phyloP scores from a whole-genome alignment of 805 yeast genomes.

The Candida vaughaniae region DNA sequence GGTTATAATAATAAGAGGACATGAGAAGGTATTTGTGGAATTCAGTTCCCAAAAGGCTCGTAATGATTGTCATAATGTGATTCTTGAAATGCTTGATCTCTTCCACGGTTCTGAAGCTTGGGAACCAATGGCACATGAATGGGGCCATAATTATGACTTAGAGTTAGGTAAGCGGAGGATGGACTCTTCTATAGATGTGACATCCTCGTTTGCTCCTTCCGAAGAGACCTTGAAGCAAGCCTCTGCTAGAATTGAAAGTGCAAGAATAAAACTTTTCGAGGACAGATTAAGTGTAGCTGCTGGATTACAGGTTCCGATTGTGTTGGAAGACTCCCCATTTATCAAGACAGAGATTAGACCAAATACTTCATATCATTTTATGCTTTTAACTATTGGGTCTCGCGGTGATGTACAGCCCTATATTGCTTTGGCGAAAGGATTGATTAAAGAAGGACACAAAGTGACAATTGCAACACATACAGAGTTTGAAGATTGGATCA shows the following conservation, averaged over 20 bases:
- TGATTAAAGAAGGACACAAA: slow-evolving; percentile 75
- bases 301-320: slow-evolving; percentile 67
- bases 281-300: slow-evolving; percentile 58
- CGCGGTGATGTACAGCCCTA: slow-evolving; percentile 98
- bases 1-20: slow-evolving; percentile 66
- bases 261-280: slow-evolving; percentile 65
- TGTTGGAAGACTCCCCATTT: slow-evolving; percentile 64
- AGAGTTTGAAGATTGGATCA: slow-evolving; percentile 80
- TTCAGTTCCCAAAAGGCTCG: slow-evolving; percentile 63
- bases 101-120: slow-evolving; percentile 25
- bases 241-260: slow-evolving; percentile 43
- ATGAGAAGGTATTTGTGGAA: slow-evolving; percentile 75
- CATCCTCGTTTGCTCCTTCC: slow-evolving; percentile 5
- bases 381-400: slow-evolving; percentile 85
- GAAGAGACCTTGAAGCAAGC: slow-evolving; percentile 18
- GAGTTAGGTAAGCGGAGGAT: slow-evolving; percentile 16
- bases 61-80: slow-evolving; percentile 66
- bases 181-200: slow-evolving; percentile 6
- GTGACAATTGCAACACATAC: slow-evolving; percentile 84
- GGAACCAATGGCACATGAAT: slow-evolving; percentile 22
- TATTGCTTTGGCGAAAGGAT: slow-evolving; percentile 81
- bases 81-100: slow-evolving; percentile 52
- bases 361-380: slow-evolving; percentile 53
- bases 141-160: slow-evolving; percentile 22
- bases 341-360: slow-evolving; percentile 54